Base-by-base conservation (phyloP, 352 stramenopile genomes). In the Aphanomyces stellatus region DNA sequence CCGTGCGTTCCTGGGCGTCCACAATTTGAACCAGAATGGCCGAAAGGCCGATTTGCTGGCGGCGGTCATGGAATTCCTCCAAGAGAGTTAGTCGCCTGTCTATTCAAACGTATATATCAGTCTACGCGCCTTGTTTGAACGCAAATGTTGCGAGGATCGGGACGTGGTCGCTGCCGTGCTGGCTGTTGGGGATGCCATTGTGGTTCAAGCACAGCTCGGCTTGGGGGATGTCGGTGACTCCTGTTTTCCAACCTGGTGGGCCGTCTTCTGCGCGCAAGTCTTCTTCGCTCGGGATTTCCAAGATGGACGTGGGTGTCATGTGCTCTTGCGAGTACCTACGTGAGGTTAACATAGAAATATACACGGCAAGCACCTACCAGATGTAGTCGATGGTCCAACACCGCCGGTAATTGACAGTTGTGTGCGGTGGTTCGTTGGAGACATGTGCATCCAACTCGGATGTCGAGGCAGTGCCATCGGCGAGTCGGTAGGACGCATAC, bases 381-480 rank as follows among this genome's bases (percentile, higher is more conserved):
- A 95, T 91, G 71, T 93, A 95, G 71, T 95, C 86, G 72, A 95
- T 92, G 43, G 86, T 90, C 85, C 85, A 93, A 76, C 86, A 95
- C 22, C 86, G 80, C 30, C 85, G 82, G 51, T 79, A 95, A 65
- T 95, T 95, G 42, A 93, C 86, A 0, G 86, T 95, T 11, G 86
- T 95, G 69, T 95, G 86, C 13, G 80, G 81, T 13, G 86, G 86
- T 53, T 95, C 86, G 24, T 81, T 74, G 40, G 25, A 27, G 42
- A 34, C 53, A n/a, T 41, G 24, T 8, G n/a, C 30, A 2, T 19
- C 8, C 27, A 6, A 13, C n/a, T 57, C 56, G 19, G 51, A 10
- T 25, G 53, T 70, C 17, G 17, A 10, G 15, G 46, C 46, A 57
- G 60, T 17, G 27, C 41, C 59, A 17, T 66, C 51, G 10, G 10